Evolutionary conservation across 1,139 yeast species (phyloP).

Genomic region (Magnusiomyces suaveolens): DNA sequence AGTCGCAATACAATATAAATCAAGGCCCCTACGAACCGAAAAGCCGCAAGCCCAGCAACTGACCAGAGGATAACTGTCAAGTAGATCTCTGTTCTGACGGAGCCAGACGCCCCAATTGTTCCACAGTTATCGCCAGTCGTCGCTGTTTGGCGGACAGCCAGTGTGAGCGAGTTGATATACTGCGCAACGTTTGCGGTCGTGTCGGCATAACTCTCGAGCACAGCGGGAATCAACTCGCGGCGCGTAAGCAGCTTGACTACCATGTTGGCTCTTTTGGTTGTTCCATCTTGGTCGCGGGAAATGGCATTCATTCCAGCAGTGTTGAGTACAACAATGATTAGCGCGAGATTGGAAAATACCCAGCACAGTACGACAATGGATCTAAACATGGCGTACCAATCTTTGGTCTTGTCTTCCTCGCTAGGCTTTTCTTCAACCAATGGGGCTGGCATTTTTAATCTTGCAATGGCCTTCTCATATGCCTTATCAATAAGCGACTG

Average conservation of each 20-base stretch:
- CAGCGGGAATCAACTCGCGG: background rate
- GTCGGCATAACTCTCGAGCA: background rate
- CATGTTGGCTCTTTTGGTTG: slow-evolving; percentile 9
- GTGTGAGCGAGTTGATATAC: slow-evolving; percentile 7
- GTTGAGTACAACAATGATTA: slow-evolving; percentile 58
- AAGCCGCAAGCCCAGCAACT: slow-evolving; percentile 65
- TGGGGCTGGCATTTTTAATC: slow-evolving; percentile 20
- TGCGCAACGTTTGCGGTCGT: background rate
- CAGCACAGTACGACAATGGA: slow-evolving; percentile 71
- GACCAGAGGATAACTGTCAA: slow-evolving; percentile 71
- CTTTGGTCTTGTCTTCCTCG: slow-evolving; percentile 33
- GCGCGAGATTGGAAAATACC: slow-evolving; percentile 63
- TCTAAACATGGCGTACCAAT: slow-evolving; percentile 67
- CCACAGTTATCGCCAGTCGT: slow-evolving; percentile 18
- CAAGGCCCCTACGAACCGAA: slow-evolving; percentile 49
- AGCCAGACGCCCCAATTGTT: slow-evolving; percentile 21
- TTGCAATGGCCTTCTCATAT: slow-evolving; percentile 37
- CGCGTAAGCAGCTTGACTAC: slow-evolving; percentile 1
- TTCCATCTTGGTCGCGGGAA: slow-evolving; percentile 21
- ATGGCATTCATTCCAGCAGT: slow-evolving; percentile 47
- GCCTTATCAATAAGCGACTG: slow-evolving; percentile 52
- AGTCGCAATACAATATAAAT: slow-evolving; percentile 27
- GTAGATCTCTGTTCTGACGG: slow-evolving; percentile 37
- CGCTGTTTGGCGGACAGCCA: slow-evolving; percentile 8
- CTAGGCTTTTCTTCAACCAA: slow-evolving; percentile 21